These are phyloP conservation scores for Russula sp. DNA, from an alignment of 768 basidiomycete species.

Conservation along the genomic window DNA sequence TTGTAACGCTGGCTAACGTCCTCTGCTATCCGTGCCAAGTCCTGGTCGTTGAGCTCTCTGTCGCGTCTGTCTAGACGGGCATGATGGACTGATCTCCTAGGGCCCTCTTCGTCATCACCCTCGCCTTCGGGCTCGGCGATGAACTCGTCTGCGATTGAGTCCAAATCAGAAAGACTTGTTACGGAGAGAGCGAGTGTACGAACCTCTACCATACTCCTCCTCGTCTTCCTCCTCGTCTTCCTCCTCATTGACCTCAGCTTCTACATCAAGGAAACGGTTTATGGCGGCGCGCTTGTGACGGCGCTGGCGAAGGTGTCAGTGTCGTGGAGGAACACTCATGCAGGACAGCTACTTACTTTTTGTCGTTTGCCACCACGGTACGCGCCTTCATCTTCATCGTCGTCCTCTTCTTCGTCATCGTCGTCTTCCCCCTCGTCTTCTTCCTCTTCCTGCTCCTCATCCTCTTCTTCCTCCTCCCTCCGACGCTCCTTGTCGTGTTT, in stretches of 20 bases:
- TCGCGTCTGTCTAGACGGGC: conserved; percentile 70
- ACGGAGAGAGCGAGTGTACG: conserved; percentile 29
- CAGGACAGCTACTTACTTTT: conserved; percentile 46
- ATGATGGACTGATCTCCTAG: conserved; percentile 53
- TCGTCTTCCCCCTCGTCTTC: conserved; percentile 41
- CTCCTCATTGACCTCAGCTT: conserved; percentile 95
- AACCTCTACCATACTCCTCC: conserved; percentile 58
- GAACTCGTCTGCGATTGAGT: conserved; percentile 54
- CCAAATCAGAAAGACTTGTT: conserved; percentile 16
- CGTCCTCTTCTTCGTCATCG: conserved; percentile 42
- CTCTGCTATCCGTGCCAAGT: conserved; percentile 80
- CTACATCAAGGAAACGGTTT: conserved; percentile 90
- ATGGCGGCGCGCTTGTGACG: conserved; percentile 63
- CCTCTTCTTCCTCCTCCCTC: conserved; percentile 37
- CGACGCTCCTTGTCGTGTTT: conserved; percentile 44
- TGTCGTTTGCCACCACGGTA: conserved; percentile 55
- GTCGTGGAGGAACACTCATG: background rate
- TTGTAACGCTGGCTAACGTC: conserved; percentile 77
- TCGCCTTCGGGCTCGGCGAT: conserved; percentile 59
- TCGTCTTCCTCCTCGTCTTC: conserved; percentile 93
- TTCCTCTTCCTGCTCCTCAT: conserved; percentile 44
- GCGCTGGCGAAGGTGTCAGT: conserved; percentile 42
- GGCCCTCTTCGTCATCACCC: conserved; percentile 60
- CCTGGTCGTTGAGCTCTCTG: conserved; percentile 69
- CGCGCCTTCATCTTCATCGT: conserved; percentile 42